Conservation (phyloP, 2,329 filamentous ascomycete genomes). For the Xylaria hypoxylon region DNA sequence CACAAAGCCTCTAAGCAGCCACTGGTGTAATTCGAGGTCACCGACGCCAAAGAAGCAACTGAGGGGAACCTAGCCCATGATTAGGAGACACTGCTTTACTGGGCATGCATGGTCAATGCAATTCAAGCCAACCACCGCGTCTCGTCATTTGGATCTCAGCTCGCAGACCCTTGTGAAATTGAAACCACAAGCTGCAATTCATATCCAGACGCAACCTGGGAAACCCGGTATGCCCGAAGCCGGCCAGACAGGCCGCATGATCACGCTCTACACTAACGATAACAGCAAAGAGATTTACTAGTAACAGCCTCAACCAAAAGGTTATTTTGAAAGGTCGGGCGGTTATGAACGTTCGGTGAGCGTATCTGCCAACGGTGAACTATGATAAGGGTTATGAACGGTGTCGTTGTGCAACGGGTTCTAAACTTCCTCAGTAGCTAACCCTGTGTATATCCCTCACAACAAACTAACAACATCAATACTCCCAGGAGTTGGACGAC, state of each 20-base stretch:
- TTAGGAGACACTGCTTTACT: neutral
- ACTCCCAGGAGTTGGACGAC: too few species aligned
- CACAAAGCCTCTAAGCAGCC: constrained; percentile 6
- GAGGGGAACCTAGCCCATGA: neutral
- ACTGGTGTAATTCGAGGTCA: neutral
- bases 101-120: constrained; percentile 9
- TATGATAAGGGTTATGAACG: too few species aligned
- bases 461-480: too few species aligned
- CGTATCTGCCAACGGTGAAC: too few species aligned
- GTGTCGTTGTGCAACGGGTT: too few species aligned
- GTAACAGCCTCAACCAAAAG: neutral
- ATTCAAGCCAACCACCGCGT: neutral
- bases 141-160: neutral
- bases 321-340: neutral
- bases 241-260: neutral
- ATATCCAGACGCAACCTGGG: neutral
- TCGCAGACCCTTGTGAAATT: neutral
- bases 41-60: constrained; percentile 3
- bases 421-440: too few species aligned
- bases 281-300: neutral
- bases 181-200: neutral
- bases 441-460: too few species aligned
- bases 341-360: too few species aligned
- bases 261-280: neutral
- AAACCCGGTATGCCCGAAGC: neutral